Evolutionary conservation across 495 filamentous ascomycete genomes (phyloP).

Genomic region (Apiosordaria backusii): DNA sequence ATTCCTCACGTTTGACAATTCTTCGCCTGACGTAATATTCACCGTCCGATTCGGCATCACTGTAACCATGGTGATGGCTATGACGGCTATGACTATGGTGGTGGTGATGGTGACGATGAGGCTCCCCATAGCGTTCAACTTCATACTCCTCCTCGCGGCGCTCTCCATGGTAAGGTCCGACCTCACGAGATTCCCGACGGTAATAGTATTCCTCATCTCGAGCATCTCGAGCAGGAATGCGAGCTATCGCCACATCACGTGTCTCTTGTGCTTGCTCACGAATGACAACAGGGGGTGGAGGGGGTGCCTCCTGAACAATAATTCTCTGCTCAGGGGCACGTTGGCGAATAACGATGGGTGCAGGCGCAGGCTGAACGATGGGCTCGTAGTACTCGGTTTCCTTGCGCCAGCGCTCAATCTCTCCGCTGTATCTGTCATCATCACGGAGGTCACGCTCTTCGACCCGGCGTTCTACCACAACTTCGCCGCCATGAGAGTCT

Average conservation of each 20-base stretch:
- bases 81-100: conserved; percentile 35
- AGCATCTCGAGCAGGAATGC: conserved; percentile 48
- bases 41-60: conserved; percentile 53
- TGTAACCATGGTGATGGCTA: conserved; percentile 30
- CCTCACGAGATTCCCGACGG: conserved; percentile 51
- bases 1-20: conserved; percentile 39
- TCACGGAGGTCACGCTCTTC: conserved; percentile 38
- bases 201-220: conserved; percentile 50
- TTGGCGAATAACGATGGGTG: conserved; percentile 67
- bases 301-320: conserved; percentile 67
- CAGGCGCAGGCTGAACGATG: conserved; percentile 40
- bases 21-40: conserved; percentile 44
- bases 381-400: conserved; percentile 66
- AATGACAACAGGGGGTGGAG: conserved; percentile 62
- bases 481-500: conserved; percentile 37
- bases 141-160: conserved; percentile 49
- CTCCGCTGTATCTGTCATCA: conserved; percentile 37
- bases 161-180: conserved; percentile 49
- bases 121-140: conserved; percentile 52
- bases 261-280: conserved; percentile 53
- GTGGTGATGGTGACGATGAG: conserved; percentile 41
- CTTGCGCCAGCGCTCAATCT: conserved; percentile 60
- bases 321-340: conserved; percentile 60
- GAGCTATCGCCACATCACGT: conserved; percentile 46
- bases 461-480: conserved; percentile 46